Base-by-base conservation (phyloP, 2,329 filamentous ascomycete species). In the Epicoccum nigrum region DNA sequence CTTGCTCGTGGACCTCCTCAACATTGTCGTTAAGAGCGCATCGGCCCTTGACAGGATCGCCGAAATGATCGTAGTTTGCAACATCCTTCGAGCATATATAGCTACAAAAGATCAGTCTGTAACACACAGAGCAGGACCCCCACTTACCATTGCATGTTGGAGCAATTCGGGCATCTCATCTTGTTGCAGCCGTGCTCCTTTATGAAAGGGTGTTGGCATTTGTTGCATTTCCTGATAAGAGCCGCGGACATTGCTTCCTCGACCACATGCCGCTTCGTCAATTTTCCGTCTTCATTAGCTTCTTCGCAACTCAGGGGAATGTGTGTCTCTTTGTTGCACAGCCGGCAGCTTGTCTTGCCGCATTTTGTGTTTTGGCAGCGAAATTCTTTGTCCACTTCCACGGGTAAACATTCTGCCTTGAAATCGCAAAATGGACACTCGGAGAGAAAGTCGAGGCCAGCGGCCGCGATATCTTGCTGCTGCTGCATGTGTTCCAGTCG, bases 191-290 rank as follows among this genome's bases (percentile, higher is more conserved):
- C 91, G 25, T 77, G 70, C 28, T 86, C 82, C 67, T 95, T 96
- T 69, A 95, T 82, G 62, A 93, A 94, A 0, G 86, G 84, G n/a
- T 84, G 83, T n/a, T 80, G 77, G 73, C 88, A 87, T 56, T 77
- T 78, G 55, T 90, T 90, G 77, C 91, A 96, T 21, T 78, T 84
- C 16, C 91, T 83, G 45, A 95, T 88, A 59, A 95, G 64, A 1
- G 91, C 91, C 13, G 82, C 81, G 2, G 88, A 90, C 88, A 92
- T 93, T 16, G 90, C 90, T 69, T 96, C 90, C 70, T 96, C 91
- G 23, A 95, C 83, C 3, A 78, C 72, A 56, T 87, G 88, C 13
- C 88, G 83, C 15, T 83, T 78, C 4, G 81, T 80, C 7, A 86
- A 67, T 1, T 85, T 84, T 31, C 79, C 80, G 2, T 90, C 85